Conservation (phyloP, 768 basidiomycete species). For the Agrocybe praecox region DNA sequence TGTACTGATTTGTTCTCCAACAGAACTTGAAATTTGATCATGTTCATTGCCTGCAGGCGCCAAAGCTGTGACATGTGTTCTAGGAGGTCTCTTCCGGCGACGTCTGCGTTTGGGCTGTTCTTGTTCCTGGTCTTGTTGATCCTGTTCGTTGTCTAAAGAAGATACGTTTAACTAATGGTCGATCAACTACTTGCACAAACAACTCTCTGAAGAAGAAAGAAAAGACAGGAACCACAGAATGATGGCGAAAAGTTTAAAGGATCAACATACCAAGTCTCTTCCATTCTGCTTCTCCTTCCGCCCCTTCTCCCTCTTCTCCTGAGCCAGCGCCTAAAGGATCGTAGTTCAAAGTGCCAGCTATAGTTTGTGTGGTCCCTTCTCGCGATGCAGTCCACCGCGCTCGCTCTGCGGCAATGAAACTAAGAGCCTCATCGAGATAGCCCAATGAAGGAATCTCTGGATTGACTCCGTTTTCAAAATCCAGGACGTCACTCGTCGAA, state of each 20-base stretch:
- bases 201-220: slow-evolving; percentile 2
- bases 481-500: not conserved
- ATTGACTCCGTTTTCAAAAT: not conserved
- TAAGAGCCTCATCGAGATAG: slow-evolving; percentile 69
- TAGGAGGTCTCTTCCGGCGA: slow-evolving; percentile 16
- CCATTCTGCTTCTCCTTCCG: slow-evolving; percentile 15
- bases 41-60: not conserved
- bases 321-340: slow-evolving; percentile 1
- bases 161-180: slow-evolving; percentile 12
- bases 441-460: slow-evolving; percentile 67
- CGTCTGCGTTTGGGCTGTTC: slow-evolving; percentile 15
- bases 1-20: not conserved
- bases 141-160: slow-evolving; percentile 18
- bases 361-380: slow-evolving; percentile 21
- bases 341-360: not conserved
- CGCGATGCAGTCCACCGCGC: slow-evolving; percentile 55
- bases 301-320: slow-evolving; percentile 9
- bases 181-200: slow-evolving; percentile 21
- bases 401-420: slow-evolving; percentile 75
- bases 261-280: slow-evolving; percentile 21
- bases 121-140: slow-evolving; percentile 16
- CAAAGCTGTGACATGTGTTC: slow-evolving; percentile 8
- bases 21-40: not conserved
- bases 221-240: not conserved
- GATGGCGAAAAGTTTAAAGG: not conserved